phyloP scores from a whole-genome alignment of 129 eudicot species.

The Heracleum sosnowskyi region DNA sequence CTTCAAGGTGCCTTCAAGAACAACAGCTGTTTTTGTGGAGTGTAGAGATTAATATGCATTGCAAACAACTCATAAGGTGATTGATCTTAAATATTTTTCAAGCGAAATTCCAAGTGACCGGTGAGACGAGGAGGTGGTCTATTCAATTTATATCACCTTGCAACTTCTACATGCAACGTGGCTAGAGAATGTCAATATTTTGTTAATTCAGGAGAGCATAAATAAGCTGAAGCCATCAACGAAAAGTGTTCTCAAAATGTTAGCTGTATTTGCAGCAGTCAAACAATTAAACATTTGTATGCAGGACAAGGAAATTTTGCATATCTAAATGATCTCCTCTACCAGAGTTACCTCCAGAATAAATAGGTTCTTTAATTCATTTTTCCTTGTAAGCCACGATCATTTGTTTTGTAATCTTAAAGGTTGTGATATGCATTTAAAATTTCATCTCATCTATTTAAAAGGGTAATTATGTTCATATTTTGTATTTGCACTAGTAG shows the following conservation, averaged over 20 bases:
- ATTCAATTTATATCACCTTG: not conserved
- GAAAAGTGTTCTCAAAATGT: not conserved
- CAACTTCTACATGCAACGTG: not conserved
- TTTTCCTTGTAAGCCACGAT: not conserved
- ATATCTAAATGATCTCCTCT: not conserved
- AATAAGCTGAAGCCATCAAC: not conserved
- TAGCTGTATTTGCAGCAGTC: not conserved
- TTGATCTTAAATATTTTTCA: not conserved
- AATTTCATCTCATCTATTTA: too few relatives aligned
- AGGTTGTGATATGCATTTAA: not conserved
- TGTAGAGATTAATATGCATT: conserved; percentile 26
- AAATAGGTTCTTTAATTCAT: not conserved
- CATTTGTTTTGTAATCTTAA: not conserved
- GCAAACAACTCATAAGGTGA: not conserved
- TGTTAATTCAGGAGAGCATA: not conserved
- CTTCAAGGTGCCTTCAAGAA: conserved; percentile 68
- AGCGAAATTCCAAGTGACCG: not conserved
- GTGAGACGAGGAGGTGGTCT: not conserved
- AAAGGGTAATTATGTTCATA: too few relatives aligned
- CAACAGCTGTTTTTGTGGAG: conserved; percentile 75
- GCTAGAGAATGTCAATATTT: not conserved
- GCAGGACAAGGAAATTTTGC: not conserved
- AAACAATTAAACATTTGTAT: not conserved
- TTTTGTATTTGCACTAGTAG: too few relatives aligned
- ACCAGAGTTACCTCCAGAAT: not conserved